A percentile compares a stretch with the other conserved stretches of the same genome.
phyloP scores from a whole-genome alignment of 352 stramenopile species.

The Phytophthora foliorum region DNA sequence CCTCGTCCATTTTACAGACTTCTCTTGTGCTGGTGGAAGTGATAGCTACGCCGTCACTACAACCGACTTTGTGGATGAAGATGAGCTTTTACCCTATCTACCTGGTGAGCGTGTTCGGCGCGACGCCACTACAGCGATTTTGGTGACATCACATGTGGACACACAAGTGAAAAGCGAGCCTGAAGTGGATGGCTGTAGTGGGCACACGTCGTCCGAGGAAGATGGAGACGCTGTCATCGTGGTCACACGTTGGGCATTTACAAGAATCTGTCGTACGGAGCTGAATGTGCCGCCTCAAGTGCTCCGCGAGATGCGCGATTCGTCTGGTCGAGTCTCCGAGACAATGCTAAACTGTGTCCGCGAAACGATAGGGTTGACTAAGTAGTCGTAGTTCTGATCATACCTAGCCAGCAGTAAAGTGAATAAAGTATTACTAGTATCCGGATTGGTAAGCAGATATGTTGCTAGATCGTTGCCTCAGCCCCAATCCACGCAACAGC shows the following conservation, averaged over 20 bases:
- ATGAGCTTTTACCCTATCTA: slow-evolving; percentile 52
- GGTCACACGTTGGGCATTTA: slow-evolving; percentile 39
- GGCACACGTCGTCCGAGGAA: slow-evolving; percentile 31
- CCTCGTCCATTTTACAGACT: slow-evolving; percentile 26
- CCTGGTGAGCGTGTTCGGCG: slow-evolving; percentile 41
- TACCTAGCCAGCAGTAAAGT: background rate
- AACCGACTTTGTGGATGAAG: slow-evolving; percentile 49
- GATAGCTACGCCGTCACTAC: slow-evolving; percentile 22
- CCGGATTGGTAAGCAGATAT: no score
- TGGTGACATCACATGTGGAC: slow-evolving; percentile 31
- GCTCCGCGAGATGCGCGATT: slow-evolving; percentile 39
- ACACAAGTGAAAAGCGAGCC: background rate
- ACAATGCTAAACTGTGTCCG: slow-evolving; percentile 38
- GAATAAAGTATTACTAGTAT: no score
- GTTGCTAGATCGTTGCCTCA: no score
- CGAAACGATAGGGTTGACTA: slow-evolving; percentile 22
- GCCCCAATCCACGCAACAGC: background rate
- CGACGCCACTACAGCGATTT: slow-evolving; percentile 44
- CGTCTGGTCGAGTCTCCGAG: slow-evolving; percentile 26
- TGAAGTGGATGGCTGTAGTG: slow-evolving; percentile 11
- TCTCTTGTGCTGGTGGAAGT: slow-evolving; percentile 1
- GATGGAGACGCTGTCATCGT: slow-evolving; percentile 42
- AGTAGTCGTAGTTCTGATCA: background rate
- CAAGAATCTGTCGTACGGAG: slow-evolving; percentile 42
- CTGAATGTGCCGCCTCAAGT: slow-evolving; percentile 33